Evolutionary conservation across 345 rosid species (phyloP).

Genomic region (Gossypium rotundifolium): DNA sequence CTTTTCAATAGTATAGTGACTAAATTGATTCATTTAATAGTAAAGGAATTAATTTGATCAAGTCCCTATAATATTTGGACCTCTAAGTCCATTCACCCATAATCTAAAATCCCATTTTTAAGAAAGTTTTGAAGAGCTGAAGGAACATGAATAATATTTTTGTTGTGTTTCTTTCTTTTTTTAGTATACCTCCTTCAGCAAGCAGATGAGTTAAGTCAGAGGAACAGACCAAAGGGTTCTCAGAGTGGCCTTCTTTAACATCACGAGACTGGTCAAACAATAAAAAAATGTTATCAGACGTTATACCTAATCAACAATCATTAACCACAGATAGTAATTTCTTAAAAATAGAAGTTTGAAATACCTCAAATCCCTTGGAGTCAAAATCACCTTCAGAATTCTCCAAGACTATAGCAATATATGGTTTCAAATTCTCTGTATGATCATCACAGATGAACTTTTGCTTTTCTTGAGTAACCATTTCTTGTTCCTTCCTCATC

Average conservation of each 20-base stretch:
- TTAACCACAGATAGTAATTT: background rate
- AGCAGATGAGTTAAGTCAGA: constrained; percentile 9
- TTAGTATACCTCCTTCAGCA: constrained; percentile 19
- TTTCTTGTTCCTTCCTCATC: constrained; percentile 21
- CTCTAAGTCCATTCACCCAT: too few species aligned
- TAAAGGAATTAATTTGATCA: too few species aligned
- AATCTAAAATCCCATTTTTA: background rate
- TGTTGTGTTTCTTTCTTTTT: background rate
- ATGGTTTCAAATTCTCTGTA: constrained; percentile 23
- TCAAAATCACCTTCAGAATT: constrained; percentile 4
- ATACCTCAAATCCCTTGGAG: background rate
- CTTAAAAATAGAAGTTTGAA: background rate
- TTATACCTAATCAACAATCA: background rate
- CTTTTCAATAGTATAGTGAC: too few species aligned
- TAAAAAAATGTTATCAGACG: constrained; percentile 7
- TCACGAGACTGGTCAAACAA: constrained; percentile 19
- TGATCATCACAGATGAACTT: constrained; percentile 12
- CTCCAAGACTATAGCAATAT: background rate
- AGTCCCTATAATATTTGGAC: too few species aligned
- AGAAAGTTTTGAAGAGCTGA: background rate
- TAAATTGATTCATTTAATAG: too few species aligned
- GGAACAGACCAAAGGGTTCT: background rate
- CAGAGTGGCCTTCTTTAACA: background rate
- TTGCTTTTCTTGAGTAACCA: constrained; percentile 17
- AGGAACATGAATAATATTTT: background rate